Evolutionary conservation across 2,329 filamentous ascomycete genomes (phyloP), one percentile per base, ranked within the genome.

Genomic region (Pseudopyrenochaeta lycopersici): DNA sequence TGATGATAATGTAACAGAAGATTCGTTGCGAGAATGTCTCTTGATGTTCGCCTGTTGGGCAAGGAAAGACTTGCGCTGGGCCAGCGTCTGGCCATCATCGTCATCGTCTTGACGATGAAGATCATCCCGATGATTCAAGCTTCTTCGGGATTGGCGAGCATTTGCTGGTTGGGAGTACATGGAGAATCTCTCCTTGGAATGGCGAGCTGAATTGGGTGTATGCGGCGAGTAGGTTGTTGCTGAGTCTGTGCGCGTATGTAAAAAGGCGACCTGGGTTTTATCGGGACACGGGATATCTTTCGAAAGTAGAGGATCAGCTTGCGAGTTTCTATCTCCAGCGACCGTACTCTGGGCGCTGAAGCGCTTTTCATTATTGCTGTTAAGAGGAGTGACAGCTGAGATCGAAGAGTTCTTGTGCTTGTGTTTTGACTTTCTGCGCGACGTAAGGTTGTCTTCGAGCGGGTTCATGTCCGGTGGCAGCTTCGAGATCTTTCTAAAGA

Each of bases 381-480:
- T 75, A 7, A 76, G 64, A n/a, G 71, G 65, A 2, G 81, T 79
- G 2, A 82, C 79, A 14, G 71, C 66, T 1, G 75, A 75, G 10
- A 78, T 68, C 14, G 85, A 82, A 0, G 83, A 85, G 62, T 85
- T 86, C 71, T 90, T 93, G 69, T 90, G 86, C 80, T 92, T 93
- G 77, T 96, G 92, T 65, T 80, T 76, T 62, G 74, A 70, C 77
- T 81, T 52, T 77, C 79, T 66, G 20, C 88, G 85, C 10, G 91
- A 88, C 1, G 92, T 97, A 52, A 96, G 79, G 67, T 94, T 88
- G 62, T 90, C 87, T 72, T 97, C 93, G 12, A 98, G 82, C 1
- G 94, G 94, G 72, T 98, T 98, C 90, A 97, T 92, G 70, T 98
- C 94, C 0, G 94, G 93, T 5, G 94, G 94, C 73, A 97, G 84